These are phyloP conservation scores for Circinella umbellata DNA, from an alignment of 371 early-diverging fungal genomes.

Conservation along the genomic window DNA sequence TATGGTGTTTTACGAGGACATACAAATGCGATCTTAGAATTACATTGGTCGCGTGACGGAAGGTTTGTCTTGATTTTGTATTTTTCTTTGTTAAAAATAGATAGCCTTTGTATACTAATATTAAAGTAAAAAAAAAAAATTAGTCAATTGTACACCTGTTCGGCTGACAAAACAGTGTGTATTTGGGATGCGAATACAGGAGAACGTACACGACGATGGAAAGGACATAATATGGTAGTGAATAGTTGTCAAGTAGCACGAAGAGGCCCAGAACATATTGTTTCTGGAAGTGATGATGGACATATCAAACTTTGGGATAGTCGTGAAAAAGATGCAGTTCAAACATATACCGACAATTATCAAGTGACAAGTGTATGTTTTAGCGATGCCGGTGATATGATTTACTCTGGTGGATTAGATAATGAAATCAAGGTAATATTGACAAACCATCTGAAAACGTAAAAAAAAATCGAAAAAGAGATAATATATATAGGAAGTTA, in stretches of 20 bases:
- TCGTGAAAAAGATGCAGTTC: conserved; percentile 75
- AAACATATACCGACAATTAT: conserved; percentile 69
- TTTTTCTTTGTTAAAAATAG: neutral
- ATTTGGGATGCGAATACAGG: conserved; percentile 86
- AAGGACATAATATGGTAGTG: conserved; percentile 78
- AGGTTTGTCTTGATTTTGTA: conserved; percentile 49
- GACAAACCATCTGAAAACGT: neutral
- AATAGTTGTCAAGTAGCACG: conserved; percentile 73
- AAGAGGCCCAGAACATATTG: conserved; percentile 71
- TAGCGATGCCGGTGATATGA: conserved; percentile 77
- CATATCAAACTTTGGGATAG: conserved; percentile 79
- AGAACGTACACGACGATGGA: conserved; percentile 72
- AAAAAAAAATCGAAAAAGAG: neutral
- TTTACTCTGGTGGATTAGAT: conserved; percentile 92
- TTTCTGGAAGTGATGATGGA: conserved; percentile 82
- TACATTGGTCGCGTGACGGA: conserved; percentile 90
- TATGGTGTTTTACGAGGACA: conserved; percentile 89
- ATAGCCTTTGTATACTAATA: neutral
- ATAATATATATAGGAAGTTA: too few species aligned
- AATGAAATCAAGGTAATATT: conserved; percentile 76
- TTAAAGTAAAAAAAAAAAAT: neutral
- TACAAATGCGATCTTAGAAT: conserved; percentile 81
- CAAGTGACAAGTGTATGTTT: conserved; percentile 85
- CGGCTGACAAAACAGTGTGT: conserved; percentile 72
- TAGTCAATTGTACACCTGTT: conserved; percentile 74